Base-by-base conservation (phyloP, 768 basidiomycete species). In the Gelatoporia subvermispora region DNA sequence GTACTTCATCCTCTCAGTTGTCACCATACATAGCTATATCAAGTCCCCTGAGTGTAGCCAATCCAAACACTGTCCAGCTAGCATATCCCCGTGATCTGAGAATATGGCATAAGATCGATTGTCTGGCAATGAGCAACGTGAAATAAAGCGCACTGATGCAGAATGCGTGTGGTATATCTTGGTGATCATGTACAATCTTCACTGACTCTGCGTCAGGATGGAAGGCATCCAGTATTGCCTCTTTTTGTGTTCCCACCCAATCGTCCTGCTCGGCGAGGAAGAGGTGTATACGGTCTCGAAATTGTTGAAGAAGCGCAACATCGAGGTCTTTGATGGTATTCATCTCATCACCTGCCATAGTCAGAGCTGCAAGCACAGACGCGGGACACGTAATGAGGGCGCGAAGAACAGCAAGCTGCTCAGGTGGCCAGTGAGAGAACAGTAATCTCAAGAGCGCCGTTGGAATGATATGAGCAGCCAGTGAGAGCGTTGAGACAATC, bases 311-410 rank as follows among this genome's bases (percentile, higher is more conserved):
- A 44, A 78, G 62, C 1, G 56, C 58, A 16, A 65, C 31, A 55
- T 89, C 84, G 3, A 82, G 67, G 8, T 68, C 74, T 25, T 61
- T 68, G 41, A 92, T 82, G 2, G 60, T 65, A 16, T 67, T 61
- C 84, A 89, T 88, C 66, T 90, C 87, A 23, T 84, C 80, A 40
- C 78, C 58, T 1, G 81, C 85, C 75, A 88, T 82, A 22, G 65
- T 66, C 37, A 90, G 62, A 7, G 75, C 67, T 4, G 83, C 75
- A 39, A 69, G 69, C 28, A 88, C 73, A 22, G 73, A 69, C 3
- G 61, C 53, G 0, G 79, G 78, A 3, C 79, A 83, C 7, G 64
- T 62, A 23, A 88, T 60, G 23, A 88, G 68, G 34, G 66, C 60
- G 20, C 65, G 67, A 8, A 88, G 64, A 5, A 78, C 75, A 16